phyloP scores from a whole-genome alignment of 305 asterid species.

The Fraxinus baroniana region DNA sequence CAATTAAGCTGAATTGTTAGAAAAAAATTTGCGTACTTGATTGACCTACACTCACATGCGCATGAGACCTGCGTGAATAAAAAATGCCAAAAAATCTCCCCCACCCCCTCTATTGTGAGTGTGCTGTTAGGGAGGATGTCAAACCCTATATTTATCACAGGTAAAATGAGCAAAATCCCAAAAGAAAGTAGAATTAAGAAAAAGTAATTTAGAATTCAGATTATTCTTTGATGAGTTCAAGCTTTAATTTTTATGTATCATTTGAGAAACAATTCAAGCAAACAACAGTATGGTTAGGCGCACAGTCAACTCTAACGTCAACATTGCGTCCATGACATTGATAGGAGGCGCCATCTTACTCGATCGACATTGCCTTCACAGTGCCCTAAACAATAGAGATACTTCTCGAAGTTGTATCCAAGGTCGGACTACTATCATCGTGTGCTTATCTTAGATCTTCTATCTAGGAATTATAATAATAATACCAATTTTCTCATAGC shows the following conservation, averaged over 20 bases:
- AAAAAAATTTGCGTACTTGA: too few species aligned
- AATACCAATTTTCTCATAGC: background rate
- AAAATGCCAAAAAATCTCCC: too few species aligned
- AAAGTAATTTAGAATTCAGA: background rate
- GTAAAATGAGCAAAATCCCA: background rate
- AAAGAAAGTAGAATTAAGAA: background rate
- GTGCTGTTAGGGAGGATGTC: too few species aligned
- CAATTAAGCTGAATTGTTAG: too few species aligned
- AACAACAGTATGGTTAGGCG: background rate
- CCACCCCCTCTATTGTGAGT: too few species aligned
- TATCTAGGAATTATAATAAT: too few species aligned
- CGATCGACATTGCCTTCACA: background rate
- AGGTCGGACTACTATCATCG: background rate
- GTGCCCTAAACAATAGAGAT: background rate
- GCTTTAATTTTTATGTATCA: background rate
- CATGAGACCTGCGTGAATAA: too few species aligned
- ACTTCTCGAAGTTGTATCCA: background rate
- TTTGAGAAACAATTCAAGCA: background rate
- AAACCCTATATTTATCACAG: too few species aligned
- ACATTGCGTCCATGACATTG: background rate
- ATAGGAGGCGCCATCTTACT: background rate
- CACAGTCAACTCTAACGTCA: background rate
- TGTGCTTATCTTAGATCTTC: background rate
- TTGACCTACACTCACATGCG: too few species aligned
- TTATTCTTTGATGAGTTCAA: background rate